phyloP scores from a whole-genome alignment of 805 yeast genomes.

The Lipomyces japonicus region DNA sequence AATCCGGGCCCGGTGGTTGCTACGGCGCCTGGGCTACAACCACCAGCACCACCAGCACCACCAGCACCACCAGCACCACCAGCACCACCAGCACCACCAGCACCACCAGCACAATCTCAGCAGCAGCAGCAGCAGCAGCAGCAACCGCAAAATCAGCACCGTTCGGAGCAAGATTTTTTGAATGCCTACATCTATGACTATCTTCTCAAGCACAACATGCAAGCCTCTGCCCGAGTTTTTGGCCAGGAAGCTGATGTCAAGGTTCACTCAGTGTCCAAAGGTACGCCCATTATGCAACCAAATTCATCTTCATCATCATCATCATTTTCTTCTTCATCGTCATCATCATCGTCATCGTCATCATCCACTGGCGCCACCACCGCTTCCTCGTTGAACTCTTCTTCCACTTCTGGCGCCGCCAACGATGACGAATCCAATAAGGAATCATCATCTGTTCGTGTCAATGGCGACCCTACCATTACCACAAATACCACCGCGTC shows the following conservation, averaged over 20 bases:
- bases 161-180: slow-evolving; percentile 37
- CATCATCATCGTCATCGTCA: slow-evolving; percentile 19
- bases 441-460: neutral
- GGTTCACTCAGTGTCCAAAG: slow-evolving; percentile 40
- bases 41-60: slow-evolving; percentile 11
- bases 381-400: neutral
- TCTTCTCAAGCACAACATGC: slow-evolving; percentile 65
- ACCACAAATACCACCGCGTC: slow-evolving; percentile 2
- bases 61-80: slow-evolving; percentile 30
- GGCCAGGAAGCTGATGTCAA: slow-evolving; percentile 68
- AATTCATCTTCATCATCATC: slow-evolving; percentile 21
- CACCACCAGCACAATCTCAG: slow-evolving; percentile 14
- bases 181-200: slow-evolving; percentile 88
- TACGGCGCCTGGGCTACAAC: too few species aligned
- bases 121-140: slow-evolving; percentile 20
- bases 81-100: slow-evolving; percentile 24
- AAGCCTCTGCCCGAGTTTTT: slow-evolving; percentile 69
- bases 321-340: too few species aligned
- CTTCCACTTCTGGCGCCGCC: neutral
- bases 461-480: slow-evolving; percentile 2
- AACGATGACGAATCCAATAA: neutral
- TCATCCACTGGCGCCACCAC: neutral
- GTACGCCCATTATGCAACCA: slow-evolving; percentile 37
- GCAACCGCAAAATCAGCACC: slow-evolving; percentile 15
- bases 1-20: too few species aligned